Evolutionary conservation across 768 basidiomycete species (phyloP), one percentile per base, ranked within the genome.

Genomic region (Sutorius australiensis): DNA sequence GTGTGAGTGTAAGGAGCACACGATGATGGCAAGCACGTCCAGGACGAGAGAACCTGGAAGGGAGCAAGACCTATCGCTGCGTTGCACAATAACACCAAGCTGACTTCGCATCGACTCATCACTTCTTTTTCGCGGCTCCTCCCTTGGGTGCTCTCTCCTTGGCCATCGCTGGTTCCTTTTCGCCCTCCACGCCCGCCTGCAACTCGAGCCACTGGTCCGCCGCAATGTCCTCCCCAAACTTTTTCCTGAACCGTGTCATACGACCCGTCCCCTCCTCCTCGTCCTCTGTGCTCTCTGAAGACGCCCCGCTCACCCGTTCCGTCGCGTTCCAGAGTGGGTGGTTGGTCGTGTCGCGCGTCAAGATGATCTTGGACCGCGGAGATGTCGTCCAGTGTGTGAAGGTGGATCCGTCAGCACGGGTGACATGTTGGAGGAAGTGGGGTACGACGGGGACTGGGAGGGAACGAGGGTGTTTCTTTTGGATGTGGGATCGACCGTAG

Each of bases 331-430:
- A 97, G 6, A 92, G 70, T 1, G 93, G 89, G 62, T 93, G 86
- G 67, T 93, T 97, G 14, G 89, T 90, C 46, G 89, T 85, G 62
- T 95, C 93, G 38, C 92, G 83, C 17, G 92, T 89, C 43, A 95
- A 76, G 34, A 84, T 81, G 42, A 92, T 80, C 34, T 81, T 68
- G 4, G 87, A 85, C 6, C 84, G 84, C 0, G 94, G 93, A 0
- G 92, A 92, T 1, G 93, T 95, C 12, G 89, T 91, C 80, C 87
- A 89, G 60, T 94, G 89, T 5, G 81, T 83, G 67, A 91, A 92
- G 1, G 88, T 89, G 27, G 89, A 87, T 11, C 94, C 93, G 72
- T 95, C 94, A 0, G 92, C 84, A 59, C 89, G 84, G 52, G 91
- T 79, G 55, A 95, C 88, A 57, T 78, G 81, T 70, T 94, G 92